Conservation (phyloP, 345 rosid genomes). For the Syzygium aqueum region DNA sequence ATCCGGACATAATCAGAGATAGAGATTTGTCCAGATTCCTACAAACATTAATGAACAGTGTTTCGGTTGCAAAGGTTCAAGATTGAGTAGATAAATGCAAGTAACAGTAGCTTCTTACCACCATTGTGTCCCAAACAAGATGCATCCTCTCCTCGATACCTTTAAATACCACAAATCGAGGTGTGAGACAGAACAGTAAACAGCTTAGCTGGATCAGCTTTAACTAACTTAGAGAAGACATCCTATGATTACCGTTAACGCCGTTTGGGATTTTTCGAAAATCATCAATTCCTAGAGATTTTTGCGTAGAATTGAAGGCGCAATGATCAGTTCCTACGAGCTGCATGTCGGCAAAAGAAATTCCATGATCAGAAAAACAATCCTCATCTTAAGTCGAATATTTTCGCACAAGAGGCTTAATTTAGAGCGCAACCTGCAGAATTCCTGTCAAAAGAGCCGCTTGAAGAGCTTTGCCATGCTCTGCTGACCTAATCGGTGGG, state of each 20-base stretch:
- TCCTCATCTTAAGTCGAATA: neutral
- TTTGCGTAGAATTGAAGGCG: constrained; percentile 72
- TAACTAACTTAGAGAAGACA: constrained; percentile 2
- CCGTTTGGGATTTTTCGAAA: constrained; percentile 91
- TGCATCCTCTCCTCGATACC: constrained; percentile 99
- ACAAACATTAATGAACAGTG: neutral
- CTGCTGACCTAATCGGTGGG: constrained; percentile 85
- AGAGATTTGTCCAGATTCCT: constrained; percentile 47
- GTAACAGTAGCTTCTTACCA: constrained; percentile 41
- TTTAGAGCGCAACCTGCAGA: constrained; percentile 52
- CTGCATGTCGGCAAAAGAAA: constrained; percentile 22
- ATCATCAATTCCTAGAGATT: constrained; percentile 76
- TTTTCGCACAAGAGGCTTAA: neutral
- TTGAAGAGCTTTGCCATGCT: constrained; percentile 82
- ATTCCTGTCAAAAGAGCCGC: constrained; percentile 83
- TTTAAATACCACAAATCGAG: constrained; percentile 11
- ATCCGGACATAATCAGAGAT: constrained; percentile 31
- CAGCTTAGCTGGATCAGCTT: neutral
- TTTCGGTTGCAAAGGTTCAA: neutral
- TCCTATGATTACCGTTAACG: constrained; percentile 58
- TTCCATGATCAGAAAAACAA: neutral
- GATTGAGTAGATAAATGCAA: neutral
- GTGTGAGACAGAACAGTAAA: neutral
- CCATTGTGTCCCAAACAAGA: constrained; percentile 90
- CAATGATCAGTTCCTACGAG: constrained; percentile 99